A percentile compares a stretch with the other conserved stretches of the same genome.
phyloP scores from a whole-genome alignment of 2,329 filamentous ascomycete genomes.

The Fusarium torreyae region DNA sequence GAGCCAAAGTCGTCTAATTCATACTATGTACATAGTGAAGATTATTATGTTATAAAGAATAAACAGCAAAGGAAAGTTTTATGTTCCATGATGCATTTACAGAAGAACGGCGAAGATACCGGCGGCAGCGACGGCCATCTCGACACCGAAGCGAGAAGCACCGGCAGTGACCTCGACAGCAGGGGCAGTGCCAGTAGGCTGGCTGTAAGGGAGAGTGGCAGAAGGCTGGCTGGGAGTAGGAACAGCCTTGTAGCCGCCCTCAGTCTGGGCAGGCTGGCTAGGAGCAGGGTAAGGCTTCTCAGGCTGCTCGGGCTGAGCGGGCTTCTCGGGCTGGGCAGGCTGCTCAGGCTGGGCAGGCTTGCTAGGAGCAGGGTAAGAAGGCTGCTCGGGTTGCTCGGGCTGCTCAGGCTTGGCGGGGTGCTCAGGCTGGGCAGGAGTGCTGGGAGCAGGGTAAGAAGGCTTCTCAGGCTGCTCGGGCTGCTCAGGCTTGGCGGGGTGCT shows the following conservation, averaged over 20 bases:
- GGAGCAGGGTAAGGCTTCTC: constrained; percentile 30
- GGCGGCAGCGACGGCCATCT: constrained; percentile 51
- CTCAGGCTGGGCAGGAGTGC: constrained; percentile 13
- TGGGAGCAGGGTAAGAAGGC: constrained; percentile 11
- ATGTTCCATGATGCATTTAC: constrained; percentile 49
- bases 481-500: constrained; percentile 7
- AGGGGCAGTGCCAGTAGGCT: constrained; percentile 40
- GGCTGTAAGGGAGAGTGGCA: constrained; percentile 38
- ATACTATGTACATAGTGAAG: constrained; percentile 52
- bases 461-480: constrained; percentile 22
- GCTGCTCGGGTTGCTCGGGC: background rate
- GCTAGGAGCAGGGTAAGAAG: background rate
- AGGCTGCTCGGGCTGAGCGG: constrained; percentile 1
- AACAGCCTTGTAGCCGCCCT: constrained; percentile 23
- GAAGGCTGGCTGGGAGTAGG: constrained; percentile 39
- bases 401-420: constrained; percentile 10
- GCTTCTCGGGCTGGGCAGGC: background rate
- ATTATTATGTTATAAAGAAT: constrained; percentile 48
- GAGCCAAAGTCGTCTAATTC: constrained; percentile 47
- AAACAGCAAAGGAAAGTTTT: constrained; percentile 41
- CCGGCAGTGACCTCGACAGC: constrained; percentile 50
- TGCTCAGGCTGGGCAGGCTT: constrained; percentile 20
- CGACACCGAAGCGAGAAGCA: constrained; percentile 53
- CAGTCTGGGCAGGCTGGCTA: constrained; percentile 24
- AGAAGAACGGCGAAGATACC: constrained; percentile 55